A percentile compares a stretch with the other conserved stretches of the same genome.
These are phyloP conservation scores for Medicago lupulina DNA, from an alignment of 306 rosid genomes.

Conservation along the genomic window DNA sequence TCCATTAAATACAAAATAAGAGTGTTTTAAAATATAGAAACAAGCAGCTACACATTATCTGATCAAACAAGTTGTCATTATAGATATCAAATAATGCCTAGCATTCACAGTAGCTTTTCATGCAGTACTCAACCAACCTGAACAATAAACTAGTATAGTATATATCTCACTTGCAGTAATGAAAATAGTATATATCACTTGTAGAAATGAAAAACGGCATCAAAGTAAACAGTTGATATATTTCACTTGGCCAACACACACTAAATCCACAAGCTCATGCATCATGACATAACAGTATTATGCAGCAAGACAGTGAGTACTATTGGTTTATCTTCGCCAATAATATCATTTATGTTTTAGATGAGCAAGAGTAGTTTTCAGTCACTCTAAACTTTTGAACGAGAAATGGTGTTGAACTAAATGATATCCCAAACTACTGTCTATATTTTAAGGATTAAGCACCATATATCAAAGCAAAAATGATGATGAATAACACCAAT, in stretches of 20 bases:
- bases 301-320: neutral
- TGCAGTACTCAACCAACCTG: too few relatives aligned
- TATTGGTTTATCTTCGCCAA: slow-evolving; percentile 14
- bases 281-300: neutral
- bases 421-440: slow-evolving; percentile 8
- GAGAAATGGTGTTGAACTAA: slow-evolving; percentile 30
- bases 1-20: slow-evolving; percentile 29
- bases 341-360: slow-evolving; percentile 30
- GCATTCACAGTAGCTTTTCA: too few relatives aligned
- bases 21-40: slow-evolving; percentile 22
- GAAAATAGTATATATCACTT: slow-evolving; percentile 9
- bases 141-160: neutral
- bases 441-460: slow-evolving; percentile 10
- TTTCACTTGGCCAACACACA: slow-evolving; percentile 25
- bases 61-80: slow-evolving; percentile 19
- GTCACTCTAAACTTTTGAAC: slow-evolving; percentile 31
- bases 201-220: slow-evolving; percentile 2
- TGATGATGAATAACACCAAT: slow-evolving; percentile 37
- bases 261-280: slow-evolving; percentile 9
- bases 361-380: slow-evolving; percentile 30
- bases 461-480: slow-evolving; percentile 34
- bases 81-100: neutral
- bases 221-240: slow-evolving; percentile 23
- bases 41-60: slow-evolving; percentile 9
- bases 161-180: neutral